Percentiles rank a stretch among this genome's conserved stretches.
Evolutionary conservation across 345 rosid genomes (phyloP).

Genomic region (Acer campestre): DNA sequence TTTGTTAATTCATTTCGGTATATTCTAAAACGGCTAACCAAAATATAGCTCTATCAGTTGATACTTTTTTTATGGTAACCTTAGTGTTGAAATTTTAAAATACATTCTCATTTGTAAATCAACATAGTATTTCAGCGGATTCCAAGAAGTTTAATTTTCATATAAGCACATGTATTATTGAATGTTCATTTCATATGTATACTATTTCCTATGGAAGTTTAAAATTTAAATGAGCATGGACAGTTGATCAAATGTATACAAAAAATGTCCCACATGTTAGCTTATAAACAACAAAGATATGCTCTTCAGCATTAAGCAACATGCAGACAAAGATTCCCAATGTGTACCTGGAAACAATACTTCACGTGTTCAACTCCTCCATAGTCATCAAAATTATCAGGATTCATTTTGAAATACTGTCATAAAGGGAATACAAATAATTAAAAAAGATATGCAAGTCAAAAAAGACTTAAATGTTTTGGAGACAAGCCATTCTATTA

Average conservation of each 20-base stretch:
- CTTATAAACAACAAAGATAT: constrained; percentile 13
- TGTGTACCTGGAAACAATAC: constrained; percentile 88
- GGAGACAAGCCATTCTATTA: constrained; percentile 2
- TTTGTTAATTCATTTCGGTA: not conserved
- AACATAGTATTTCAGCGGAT: not conserved
- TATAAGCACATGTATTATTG: constrained; percentile 2
- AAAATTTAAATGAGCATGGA: not conserved
- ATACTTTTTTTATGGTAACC: not conserved
- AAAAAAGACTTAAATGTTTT: constrained; percentile 6
- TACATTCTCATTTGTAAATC: constrained; percentile 3
- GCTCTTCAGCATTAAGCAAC: not conserved
- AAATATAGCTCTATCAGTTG: constrained; percentile 3
- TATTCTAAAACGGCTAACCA: not conserved
- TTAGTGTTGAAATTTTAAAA: not conserved
- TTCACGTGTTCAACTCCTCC: constrained; percentile 85
- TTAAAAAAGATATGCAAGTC: constrained; percentile 10
- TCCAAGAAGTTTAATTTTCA: not conserved
- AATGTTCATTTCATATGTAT: constrained; percentile 1
- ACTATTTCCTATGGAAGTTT: not conserved
- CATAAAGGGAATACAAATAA: not conserved
- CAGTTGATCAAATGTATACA: not conserved
- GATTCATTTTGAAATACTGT: constrained; percentile 94
- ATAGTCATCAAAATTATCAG: constrained; percentile 54
- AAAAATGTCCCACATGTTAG: constrained; percentile 8
- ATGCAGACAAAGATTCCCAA: constrained; percentile 1